Percentiles rank a stretch among this genome's conserved stretches.
These are phyloP conservation scores for Dichomitus squalens DNA, from an alignment of 1,284 basidiomycete species.

Conservation along the genomic window DNA sequence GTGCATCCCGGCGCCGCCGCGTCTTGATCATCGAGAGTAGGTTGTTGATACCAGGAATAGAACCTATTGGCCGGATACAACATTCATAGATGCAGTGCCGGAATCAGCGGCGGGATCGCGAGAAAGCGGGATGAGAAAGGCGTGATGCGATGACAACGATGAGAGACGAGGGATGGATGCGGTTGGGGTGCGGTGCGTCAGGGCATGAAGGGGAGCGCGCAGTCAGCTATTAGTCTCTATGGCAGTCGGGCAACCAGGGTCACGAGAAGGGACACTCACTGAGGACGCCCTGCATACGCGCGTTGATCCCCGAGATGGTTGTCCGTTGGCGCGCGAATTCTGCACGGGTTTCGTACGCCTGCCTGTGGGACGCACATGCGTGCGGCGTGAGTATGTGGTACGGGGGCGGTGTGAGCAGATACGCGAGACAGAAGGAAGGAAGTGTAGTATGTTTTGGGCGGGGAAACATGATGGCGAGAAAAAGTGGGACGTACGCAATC, in stretches of 20 bases:
- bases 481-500: constrained; percentile 64
- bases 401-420: constrained; percentile 4
- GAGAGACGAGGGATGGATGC: not conserved
- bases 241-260: not conserved
- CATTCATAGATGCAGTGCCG: not conserved
- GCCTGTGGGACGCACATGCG: constrained; percentile 50
- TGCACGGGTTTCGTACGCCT: constrained; percentile 96
- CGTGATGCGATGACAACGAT: not conserved
- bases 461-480: not conserved
- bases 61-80: constrained; percentile 49
- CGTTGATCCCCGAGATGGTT: constrained; percentile 77
- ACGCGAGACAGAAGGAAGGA: not conserved
- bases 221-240: constrained; percentile 3
- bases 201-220: not conserved
- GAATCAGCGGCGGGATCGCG: not conserved
- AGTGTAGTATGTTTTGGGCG: not conserved
- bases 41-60: constrained; percentile 93
- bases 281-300: constrained; percentile 82
- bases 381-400: not conserved
- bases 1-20: constrained; percentile 85
- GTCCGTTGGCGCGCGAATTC: constrained; percentile 89
- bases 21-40: constrained; percentile 92
- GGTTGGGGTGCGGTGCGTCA: not conserved
- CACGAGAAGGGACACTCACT: constrained; percentile 50
- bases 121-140: not conserved